Percentiles rank a stretch among this genome's conserved stretches.
Evolutionary conservation across 257 asterid species (phyloP).

Genomic region (Capsicum baccatum): DNA sequence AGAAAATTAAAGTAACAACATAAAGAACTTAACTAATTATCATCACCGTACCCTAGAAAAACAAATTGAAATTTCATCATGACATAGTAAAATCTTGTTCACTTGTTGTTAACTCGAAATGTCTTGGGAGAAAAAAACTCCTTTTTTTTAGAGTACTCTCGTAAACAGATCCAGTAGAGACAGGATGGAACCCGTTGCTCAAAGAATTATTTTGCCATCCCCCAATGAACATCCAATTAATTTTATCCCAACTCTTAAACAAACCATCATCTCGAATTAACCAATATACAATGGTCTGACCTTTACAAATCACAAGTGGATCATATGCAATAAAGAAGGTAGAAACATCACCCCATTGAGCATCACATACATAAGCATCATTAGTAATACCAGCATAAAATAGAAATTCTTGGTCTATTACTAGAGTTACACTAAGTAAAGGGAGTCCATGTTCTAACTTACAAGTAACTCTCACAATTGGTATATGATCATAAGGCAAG

Average conservation of each 20-base stretch:
- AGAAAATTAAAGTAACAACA: too few relatives aligned
- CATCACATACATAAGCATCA: slow-evolving; percentile 1
- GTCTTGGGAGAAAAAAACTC: too few relatives aligned
- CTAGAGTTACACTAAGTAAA: not conserved
- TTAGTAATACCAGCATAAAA: slow-evolving; percentile 14
- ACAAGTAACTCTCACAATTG: not conserved
- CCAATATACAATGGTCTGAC: not conserved
- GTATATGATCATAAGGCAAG: not conserved
- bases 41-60: too few relatives aligned
- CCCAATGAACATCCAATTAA: not conserved
- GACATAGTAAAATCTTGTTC: too few relatives aligned
- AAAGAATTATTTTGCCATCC: not conserved
- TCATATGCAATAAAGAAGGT: slow-evolving; percentile 3
- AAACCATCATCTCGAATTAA: not conserved
- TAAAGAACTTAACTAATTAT: too few relatives aligned
- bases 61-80: too few relatives aligned
- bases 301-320: not conserved
- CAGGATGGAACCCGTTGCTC: too few relatives aligned
- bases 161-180: too few relatives aligned
- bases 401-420: not conserved
- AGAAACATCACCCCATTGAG: not conserved
- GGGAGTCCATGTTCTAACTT: not conserved
- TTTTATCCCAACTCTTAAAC: not conserved
- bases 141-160: too few relatives aligned
- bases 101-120: too few relatives aligned